Base-by-base conservation (phyloP, 768 basidiomycete species). In the Boletellus ananiceps region DNA sequence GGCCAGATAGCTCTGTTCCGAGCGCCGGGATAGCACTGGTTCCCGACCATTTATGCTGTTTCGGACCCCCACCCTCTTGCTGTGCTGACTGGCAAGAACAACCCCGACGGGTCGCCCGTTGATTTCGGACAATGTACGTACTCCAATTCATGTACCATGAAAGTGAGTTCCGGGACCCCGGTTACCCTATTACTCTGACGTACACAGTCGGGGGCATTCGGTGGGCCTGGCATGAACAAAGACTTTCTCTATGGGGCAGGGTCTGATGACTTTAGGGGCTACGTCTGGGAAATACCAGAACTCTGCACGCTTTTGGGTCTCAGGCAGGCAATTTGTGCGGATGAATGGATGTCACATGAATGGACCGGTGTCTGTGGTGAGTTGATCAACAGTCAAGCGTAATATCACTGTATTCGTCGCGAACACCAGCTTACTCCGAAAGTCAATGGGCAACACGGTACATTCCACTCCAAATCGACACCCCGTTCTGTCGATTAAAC, bases 221-320 rank as follows among this genome's bases (percentile, higher is more conserved):
- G 89, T 33, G 79, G 81, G 2, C 74, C 76, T 2, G 77, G 76
- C 4, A 58, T 76, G 25, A 71, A 76, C 40, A 66, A 57, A 19
- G 85, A 86, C 47, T 64, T 73, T 27, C 79, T 84, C 57, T 92
- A 84, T 59, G 76, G 76, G 32, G 78, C 79, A n/a, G 90, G 90
- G 14, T 90, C 87, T 11, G 90, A 93, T 61, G 87, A 92, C 64
- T 92, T 91, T 61, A 74, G 82, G 33, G 80, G 75, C 16, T 92
- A 92, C 55, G 62, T 89, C 19, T 93, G 90, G 90, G 80, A 77
- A 55, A 71, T 93, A 32, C 89, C 90, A 4, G 59, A 75, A 12
- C 52, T 76, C 3, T 49, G 57, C 9, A 66, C 69, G 14, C 71
- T 88, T 39, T 50, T 60, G 1, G 72, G 74, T 21, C 65, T 66